Percentiles rank a stretch among this genome's conserved stretches.
Conservation (phyloP, 495 filamentous ascomycete genomes). For the Penicillium waksmanii region DNA sequence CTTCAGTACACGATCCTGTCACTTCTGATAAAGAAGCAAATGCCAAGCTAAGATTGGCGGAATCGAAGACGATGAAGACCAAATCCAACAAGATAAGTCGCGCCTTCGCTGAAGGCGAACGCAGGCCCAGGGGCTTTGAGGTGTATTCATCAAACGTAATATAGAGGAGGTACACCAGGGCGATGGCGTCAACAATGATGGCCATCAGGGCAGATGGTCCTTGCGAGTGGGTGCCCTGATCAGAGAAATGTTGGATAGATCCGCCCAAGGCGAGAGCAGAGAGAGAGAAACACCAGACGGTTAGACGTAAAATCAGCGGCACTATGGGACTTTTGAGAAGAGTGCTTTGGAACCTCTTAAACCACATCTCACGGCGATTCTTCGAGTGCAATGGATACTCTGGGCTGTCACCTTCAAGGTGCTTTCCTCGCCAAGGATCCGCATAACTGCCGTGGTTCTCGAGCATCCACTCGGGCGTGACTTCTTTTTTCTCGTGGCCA, state of each 20-base stretch:
- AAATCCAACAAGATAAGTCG: constrained; percentile 87
- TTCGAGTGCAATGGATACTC: constrained; percentile 51
- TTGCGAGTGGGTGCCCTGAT: constrained; percentile 49
- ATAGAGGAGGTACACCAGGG: constrained; percentile 86
- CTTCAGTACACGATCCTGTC: constrained; percentile 59
- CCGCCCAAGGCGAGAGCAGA: constrained; percentile 79
- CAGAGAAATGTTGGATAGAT: constrained; percentile 68
- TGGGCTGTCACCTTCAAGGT: constrained; percentile 40
- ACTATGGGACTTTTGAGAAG: constrained; percentile 81
- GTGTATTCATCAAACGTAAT: constrained; percentile 98
- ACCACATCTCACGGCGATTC: constrained; percentile 54
- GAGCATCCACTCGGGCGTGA: constrained; percentile 62
- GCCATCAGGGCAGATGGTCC: constrained; percentile 84
- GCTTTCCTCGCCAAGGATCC: constrained; percentile 58
- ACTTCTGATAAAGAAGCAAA: constrained; percentile 81
- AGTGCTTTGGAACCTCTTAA: constrained; percentile 57
- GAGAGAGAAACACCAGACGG: constrained; percentile 79
- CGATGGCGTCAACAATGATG: constrained; percentile 85
- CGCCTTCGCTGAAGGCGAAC: constrained; percentile 80
- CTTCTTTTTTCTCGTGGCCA: constrained; percentile 50
- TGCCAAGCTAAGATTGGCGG: constrained; percentile 85
- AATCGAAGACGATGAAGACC: constrained; percentile 95
- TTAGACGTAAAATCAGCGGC: constrained; percentile 79
- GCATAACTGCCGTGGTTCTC: constrained; percentile 59
- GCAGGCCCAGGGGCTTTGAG: constrained; percentile 86